Evolutionary conservation across 805 yeast genomes (phyloP).

Genomic region (Nadsonia fulvescens): DNA sequence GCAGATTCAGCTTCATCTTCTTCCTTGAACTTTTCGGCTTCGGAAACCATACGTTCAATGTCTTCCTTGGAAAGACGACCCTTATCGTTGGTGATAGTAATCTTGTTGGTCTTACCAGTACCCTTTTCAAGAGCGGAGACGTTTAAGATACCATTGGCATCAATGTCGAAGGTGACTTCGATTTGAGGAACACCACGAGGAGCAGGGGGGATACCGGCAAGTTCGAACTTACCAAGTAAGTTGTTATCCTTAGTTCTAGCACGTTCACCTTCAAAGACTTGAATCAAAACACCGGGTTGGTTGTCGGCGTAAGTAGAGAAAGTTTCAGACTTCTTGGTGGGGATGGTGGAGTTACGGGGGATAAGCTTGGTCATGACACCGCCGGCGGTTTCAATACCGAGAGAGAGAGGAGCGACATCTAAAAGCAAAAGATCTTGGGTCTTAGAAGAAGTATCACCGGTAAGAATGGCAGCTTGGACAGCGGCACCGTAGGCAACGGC

Average conservation of each 20-base stretch:
- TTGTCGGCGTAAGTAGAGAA: constrained; percentile 95
- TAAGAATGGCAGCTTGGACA: constrained; percentile 87
- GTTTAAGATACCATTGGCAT: constrained; percentile 93
- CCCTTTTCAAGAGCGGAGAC: constrained; percentile 96
- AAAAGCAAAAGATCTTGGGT: constrained; percentile 82
- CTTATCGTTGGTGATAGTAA: constrained; percentile 95
- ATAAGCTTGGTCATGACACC: constrained; percentile 97
- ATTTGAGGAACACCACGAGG: constrained; percentile 98
- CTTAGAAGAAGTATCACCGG: constrained; percentile 88
- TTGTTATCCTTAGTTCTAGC: constrained; percentile 91
- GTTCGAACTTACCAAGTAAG: constrained; percentile 91
- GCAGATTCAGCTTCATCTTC: constrained; percentile 90
- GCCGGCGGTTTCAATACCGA: constrained; percentile 98
- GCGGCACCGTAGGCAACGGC: constrained; percentile 99
- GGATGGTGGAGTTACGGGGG: constrained; percentile 95
- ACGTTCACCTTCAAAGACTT: constrained; percentile 97
- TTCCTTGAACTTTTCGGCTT: constrained; percentile 94
- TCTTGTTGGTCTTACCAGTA: constrained; percentile 93
- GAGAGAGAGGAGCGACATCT: constrained; percentile 93
- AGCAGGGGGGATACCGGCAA: constrained; percentile 93
- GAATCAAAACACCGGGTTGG: constrained; percentile 97
- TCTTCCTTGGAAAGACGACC: constrained; percentile 97
- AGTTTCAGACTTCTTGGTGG: constrained; percentile 92
- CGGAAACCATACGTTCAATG: constrained; percentile 92
- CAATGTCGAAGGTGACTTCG: constrained; percentile 92